Base-by-base conservation (phyloP, 73 alveolate genomes). In the Paramecium bursaria region DNA sequence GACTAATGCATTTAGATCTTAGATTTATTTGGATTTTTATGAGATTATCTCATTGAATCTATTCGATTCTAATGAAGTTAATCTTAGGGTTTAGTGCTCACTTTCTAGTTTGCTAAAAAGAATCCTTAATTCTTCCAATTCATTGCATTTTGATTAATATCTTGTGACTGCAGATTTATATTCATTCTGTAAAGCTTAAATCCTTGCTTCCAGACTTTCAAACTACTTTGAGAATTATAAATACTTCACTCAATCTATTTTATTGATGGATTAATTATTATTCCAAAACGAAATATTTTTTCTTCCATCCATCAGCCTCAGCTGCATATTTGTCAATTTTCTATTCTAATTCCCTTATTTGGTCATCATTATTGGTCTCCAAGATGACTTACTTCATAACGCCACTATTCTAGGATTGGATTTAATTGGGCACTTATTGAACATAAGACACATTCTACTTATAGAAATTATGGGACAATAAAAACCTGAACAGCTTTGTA, bases 351-450 rank as follows among this genome's bases (percentile, higher is more conserved):
- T 57, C 21, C 19, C 33, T 50, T 10, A 50, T 57, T 29, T 57
- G 33, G 27, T 57, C 76, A 57, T 57, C 76, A 30, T 57, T 57
- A 30, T 50, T 48, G 27, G 76, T 57, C 33, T 57, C 76, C 51
- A 57, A 57, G 13, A 57, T 57, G 22, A 57, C 76, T 15, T 57
- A n/a, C 29, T 57, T 57, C 33, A 57, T 50, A 2, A 57, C 76
- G n/a, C n/a, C n/a, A n/a, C n/a, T n/a, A n/a, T n/a, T n/a, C n/a
- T n/a, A n/a, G n/a, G n/a, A n/a, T n/a, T n/a, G n/a, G n/a, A n/a
- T n/a, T n/a, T n/a, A n/a, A n/a, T n/a, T n/a, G n/a, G n/a, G n/a
- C n/a, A n/a, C n/a, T n/a, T n/a, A n/a, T n/a, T n/a, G n/a, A n/a
- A n/a, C n/a, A n/a, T n/a, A n/a, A n/a, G n/a, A n/a, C n/a, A n/a